A percentile compares a stretch with the other conserved stretches of the same genome.
Conservation (phyloP, 2,329 filamentous ascomycete genomes). For the Sordariomycetes sp. region DNA sequence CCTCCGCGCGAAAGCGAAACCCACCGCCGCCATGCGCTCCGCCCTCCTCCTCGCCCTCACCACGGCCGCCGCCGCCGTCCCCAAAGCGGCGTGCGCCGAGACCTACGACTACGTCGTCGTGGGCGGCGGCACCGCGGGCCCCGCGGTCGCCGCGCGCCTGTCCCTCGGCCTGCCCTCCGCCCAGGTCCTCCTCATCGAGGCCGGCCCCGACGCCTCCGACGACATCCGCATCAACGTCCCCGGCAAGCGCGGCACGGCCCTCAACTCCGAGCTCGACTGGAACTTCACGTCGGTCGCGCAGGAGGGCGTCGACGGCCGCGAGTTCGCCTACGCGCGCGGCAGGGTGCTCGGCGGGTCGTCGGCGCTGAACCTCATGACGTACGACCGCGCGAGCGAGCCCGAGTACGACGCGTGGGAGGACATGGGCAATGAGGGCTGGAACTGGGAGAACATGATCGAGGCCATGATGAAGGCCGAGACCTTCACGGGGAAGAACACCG, state of each 20-base stretch:
- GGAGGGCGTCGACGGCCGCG: conserved; percentile 23
- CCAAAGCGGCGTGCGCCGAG: not conserved
- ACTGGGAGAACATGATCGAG: conserved; percentile 22
- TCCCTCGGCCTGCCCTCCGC: conserved; percentile 17
- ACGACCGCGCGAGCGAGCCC: conserved; percentile 21
- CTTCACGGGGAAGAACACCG: conserved; percentile 14
- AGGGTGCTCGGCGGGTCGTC: conserved; percentile 37
- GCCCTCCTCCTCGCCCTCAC: not conserved
- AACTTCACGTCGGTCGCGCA: conserved; percentile 32
- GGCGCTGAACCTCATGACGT: conserved; percentile 31
- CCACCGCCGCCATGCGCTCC: not conserved
- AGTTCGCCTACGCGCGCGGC: conserved; percentile 30
- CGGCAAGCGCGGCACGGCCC: conserved; percentile 16
- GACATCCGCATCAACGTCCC: conserved; percentile 20
- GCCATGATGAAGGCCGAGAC: conserved; percentile 18
- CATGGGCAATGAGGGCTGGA: conserved; percentile 24
- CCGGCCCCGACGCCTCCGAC: conserved; percentile 15
- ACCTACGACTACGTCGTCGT: conserved; percentile 15
- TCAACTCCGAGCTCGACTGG: conserved; percentile 23
- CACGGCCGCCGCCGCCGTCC: not conserved
- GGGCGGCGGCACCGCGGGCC: conserved; percentile 22
- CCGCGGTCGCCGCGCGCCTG: conserved; percentile 20
- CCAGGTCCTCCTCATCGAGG: conserved; percentile 19
- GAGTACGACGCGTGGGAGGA: conserved; percentile 26
- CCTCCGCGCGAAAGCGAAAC: too few species aligned